phyloP scores from a whole-genome alignment of 257 asterid species.

The Scutellaria galericulata region DNA sequence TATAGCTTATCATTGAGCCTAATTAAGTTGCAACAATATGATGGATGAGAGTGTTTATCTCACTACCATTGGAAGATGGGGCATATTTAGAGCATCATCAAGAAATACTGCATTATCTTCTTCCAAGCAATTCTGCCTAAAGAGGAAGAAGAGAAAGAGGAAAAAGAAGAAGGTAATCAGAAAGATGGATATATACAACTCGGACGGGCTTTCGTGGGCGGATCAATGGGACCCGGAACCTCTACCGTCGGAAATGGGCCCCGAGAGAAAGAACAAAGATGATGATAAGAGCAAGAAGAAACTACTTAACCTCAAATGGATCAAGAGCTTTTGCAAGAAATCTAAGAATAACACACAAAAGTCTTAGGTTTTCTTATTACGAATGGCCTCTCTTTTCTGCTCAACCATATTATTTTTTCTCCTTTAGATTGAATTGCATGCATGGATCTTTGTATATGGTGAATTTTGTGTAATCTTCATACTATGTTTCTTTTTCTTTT shows the following conservation, averaged over 20 bases:
- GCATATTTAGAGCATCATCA: conserved; percentile 29
- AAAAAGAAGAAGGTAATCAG: not conserved
- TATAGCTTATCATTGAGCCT: not conserved
- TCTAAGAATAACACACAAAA: conserved; percentile 40
- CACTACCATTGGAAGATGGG: conserved; percentile 14
- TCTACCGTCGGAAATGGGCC: conserved; percentile 45
- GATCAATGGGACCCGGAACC: conserved; percentile 97
- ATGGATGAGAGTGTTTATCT: conserved; percentile 46
- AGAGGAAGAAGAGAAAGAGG: conserved; percentile 1
- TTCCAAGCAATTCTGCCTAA: conserved; percentile 15
- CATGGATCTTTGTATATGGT: not conserved
- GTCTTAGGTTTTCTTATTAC: conserved; percentile 29
- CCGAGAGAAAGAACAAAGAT: conserved; percentile 43
- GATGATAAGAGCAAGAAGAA: conserved; percentile 56
- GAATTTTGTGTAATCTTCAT: conserved; percentile 10
- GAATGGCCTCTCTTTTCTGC: conserved; percentile 4
- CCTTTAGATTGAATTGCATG: not conserved
- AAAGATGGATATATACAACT: conserved; percentile 60
- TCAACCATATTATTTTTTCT: not conserved
- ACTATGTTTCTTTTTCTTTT: not conserved
- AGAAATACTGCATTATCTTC: conserved; percentile 18
- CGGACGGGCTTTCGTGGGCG: conserved; percentile 89
- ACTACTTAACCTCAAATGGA: conserved; percentile 57
- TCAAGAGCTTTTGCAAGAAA: conserved; percentile 67
- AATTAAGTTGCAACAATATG: conserved; percentile 31